These are phyloP conservation scores for Geotrichum candidum DNA, from an alignment of 1,139 yeast genomes.

Conservation along the genomic window DNA sequence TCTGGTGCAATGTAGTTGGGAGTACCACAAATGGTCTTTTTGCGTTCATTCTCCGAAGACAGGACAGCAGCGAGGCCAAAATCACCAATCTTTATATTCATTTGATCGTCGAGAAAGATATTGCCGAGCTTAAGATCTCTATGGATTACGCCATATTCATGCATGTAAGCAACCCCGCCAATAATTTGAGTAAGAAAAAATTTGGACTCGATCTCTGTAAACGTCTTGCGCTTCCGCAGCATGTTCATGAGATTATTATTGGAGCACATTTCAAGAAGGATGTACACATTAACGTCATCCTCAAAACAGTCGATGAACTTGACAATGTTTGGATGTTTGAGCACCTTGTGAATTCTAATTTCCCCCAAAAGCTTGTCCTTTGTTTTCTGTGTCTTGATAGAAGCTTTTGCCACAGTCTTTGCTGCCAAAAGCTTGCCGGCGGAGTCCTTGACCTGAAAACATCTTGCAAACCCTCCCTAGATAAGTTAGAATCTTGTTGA, in stretches of 20 bases:
- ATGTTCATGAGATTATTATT: slow-evolving; percentile 81
- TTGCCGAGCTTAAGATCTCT: slow-evolving; percentile 93
- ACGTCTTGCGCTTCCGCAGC: slow-evolving; percentile 70
- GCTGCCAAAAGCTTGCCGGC: slow-evolving; percentile 86
- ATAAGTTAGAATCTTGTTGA: slow-evolving; percentile 1
- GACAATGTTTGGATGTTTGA: slow-evolving; percentile 85
- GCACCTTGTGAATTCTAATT: slow-evolving; percentile 88
- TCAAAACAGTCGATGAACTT: slow-evolving; percentile 92
- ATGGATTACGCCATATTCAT: slow-evolving; percentile 88
- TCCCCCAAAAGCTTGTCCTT: slow-evolving; percentile 81
- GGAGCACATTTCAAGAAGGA: slow-evolving; percentile 83
- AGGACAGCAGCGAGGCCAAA: slow-evolving; percentile 92
- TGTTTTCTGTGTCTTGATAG: slow-evolving; percentile 86
- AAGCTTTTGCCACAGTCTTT: slow-evolving; percentile 93
- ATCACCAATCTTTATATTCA: slow-evolving; percentile 93
- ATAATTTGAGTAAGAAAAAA: slow-evolving; percentile 85
- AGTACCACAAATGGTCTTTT: slow-evolving; percentile 93
- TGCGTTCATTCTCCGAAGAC: slow-evolving; percentile 62
- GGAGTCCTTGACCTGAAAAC: slow-evolving; percentile 89
- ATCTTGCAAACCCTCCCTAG: slow-evolving; percentile 93
- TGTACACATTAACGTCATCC: slow-evolving; percentile 89
- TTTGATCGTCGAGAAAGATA: slow-evolving; percentile 83
- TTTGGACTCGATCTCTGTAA: slow-evolving; percentile 89
- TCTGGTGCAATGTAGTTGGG: slow-evolving; percentile 98
- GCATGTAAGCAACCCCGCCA: slow-evolving; percentile 91